Base-by-base conservation (phyloP, 306 rosid genomes). In the Corylus avellana region DNA sequence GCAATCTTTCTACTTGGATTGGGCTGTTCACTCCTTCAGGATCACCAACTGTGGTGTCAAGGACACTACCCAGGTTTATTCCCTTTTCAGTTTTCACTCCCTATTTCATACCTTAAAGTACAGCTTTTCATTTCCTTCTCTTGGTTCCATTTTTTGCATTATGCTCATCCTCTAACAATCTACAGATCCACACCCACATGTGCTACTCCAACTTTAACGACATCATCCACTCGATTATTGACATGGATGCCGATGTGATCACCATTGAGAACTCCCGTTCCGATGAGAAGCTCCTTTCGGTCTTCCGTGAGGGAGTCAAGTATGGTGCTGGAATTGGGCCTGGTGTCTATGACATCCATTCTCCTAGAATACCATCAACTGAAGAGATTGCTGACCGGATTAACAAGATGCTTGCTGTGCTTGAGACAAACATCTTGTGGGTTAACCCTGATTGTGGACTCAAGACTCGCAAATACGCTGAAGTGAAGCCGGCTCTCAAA, bases 311-410 rank as follows among this genome's bases (percentile, higher is more conserved):
- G 82, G 98, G 98, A 78, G 98, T 93, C 54, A 91, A 90, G 90
- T 93, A 93, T 13, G 98, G 98, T 70, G 98, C 98, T 70, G 98
- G 98, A 67, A 93, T 93, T 56, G 98, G 98, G 63, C 98, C 98
- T 8, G 98, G 98, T 73, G 98, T 93, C 12, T 93, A 93, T 9
- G 98, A 93, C 84, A 93, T 93, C 78, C 98, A 93, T 87, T 93
- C 98, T 74, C 98, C 98, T 32, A 91, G 98, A 79, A 93, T 93
- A 57, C 98, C 98, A 75, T 90, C 98, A 35, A 87, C 94, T 3
- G 97, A 93, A 4, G 98, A 93, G 88, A 93, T 93, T 68, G 98
- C 98, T 13, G 98, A 93, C 78, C 78, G 98, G 79, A 87, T 91
- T 77, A 91, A 91, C 90, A 93, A 93, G 91, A 93, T 93, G 98